Conservation (phyloP, 2,329 filamentous ascomycete species). For the Dactylellina cionopaga region DNA sequence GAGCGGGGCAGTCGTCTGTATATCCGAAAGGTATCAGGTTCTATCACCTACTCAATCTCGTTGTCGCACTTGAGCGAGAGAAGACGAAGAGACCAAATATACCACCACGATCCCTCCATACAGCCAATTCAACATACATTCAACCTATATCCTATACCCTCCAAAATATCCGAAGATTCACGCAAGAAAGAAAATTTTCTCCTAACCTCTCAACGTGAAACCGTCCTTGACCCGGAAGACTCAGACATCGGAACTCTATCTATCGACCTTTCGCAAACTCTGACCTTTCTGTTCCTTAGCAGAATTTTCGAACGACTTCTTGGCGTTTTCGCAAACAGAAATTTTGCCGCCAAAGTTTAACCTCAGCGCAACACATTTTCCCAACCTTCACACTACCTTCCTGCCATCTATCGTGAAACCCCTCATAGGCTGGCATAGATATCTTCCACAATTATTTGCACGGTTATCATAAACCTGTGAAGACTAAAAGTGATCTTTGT, state of each 20-base stretch:
- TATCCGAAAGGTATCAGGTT: constrained; percentile 26
- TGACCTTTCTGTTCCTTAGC: constrained; percentile 13
- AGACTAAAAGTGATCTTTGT: constrained; percentile 39
- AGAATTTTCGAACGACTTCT: constrained; percentile 49
- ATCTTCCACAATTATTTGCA: constrained; percentile 12
- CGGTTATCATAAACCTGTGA: constrained; percentile 32
- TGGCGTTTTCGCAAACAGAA: constrained; percentile 49
- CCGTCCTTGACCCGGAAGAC: background rate
- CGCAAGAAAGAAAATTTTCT: background rate
- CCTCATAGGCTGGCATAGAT: constrained; percentile 18
- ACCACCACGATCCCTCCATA: background rate
- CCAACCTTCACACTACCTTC: background rate
- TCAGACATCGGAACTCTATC: constrained; percentile 33
- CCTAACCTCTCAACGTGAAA: too few relatives aligned
- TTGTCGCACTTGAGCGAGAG: constrained; percentile 42
- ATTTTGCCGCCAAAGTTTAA: constrained; percentile 14
- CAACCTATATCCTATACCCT: background rate
- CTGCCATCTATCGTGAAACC: constrained; percentile 15
- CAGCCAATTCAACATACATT: background rate
- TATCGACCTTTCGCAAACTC: constrained; percentile 10
- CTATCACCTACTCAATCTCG: constrained; percentile 52
- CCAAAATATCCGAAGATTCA: background rate
- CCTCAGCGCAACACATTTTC: constrained; percentile 44
- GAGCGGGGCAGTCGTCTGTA: constrained; percentile 45
- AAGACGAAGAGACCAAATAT: constrained; percentile 18